Evolutionary conservation across 2,329 filamentous ascomycete genomes (phyloP), one percentile per base, ranked within the genome.

Genomic region (Chaetomium olivaceum): DNA sequence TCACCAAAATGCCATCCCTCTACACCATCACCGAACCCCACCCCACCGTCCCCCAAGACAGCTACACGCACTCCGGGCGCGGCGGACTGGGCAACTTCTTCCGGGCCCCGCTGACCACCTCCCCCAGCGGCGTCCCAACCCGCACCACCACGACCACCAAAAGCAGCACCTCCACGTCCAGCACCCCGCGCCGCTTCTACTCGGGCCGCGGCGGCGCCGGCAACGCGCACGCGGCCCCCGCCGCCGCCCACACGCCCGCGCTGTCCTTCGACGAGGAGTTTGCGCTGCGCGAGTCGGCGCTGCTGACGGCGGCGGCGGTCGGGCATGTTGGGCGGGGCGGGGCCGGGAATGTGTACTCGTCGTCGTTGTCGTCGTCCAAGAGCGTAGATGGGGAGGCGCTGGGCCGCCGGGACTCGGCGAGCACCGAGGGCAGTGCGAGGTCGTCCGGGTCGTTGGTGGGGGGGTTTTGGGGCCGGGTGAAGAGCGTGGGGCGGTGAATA

Each of bases 201-300:
- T 83, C 83, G 12, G 88, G 88, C 71, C 86, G 88, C 65, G 88
- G 88, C 71, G 88, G 88, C 65, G 87, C 87, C 2, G 88, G 88
- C 73, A 91, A 90, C 79, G 82, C 86, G 68, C 82, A 83, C 76
- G 61, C 75, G 78, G 11, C 33, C 11, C 3, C 8, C 33, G 9
- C 8, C 33, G 33, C 33, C 3, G 11, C 62, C 80, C 36, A 86
- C 74, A 82, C 85, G 58, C 81, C 84, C 72, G 82, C 85, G 71
- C 83, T 89, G 77, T 84, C 82, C 66, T 91, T 91, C 77, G 87
- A 89, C 75, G 87, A 89, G 79, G 87, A 89, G 75, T 84, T 87
- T 72, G 77, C 81, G 71, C 81, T 83, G 68, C 83, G 85, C 72
- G 80, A 82, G 71, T 82, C 62, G 81, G 82, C 73, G 79, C 81